Evolutionary conservation across 371 early-diverging fungal genomes (phyloP).

Genomic region (Apophysomyces variabilis): DNA sequence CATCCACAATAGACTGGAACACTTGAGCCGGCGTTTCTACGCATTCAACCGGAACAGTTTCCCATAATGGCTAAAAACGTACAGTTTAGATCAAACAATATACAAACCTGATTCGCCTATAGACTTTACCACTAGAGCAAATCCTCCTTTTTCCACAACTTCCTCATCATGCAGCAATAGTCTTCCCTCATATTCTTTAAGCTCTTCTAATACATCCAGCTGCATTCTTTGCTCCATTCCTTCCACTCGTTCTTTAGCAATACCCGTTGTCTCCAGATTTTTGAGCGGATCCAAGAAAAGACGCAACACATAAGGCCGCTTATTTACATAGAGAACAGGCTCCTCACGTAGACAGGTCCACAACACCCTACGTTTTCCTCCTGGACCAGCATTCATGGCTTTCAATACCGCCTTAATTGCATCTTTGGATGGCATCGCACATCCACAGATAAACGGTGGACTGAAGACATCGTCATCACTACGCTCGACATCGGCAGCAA

Average conservation of each 20-base stretch:
- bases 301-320: conserved; percentile 66
- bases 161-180: conserved; percentile 71
- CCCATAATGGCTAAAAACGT: conserved; percentile 62
- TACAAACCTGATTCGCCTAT: background rate
- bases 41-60: conserved; percentile 49
- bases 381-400: conserved; percentile 57
- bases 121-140: conserved; percentile 52
- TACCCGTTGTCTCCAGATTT: conserved; percentile 74
- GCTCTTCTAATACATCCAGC: conserved; percentile 60
- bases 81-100: background rate
- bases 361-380: conserved; percentile 48
- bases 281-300: conserved; percentile 65
- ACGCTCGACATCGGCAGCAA: conserved; percentile 45
- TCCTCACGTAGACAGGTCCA: conserved; percentile 83
- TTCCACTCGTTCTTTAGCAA: conserved; percentile 70
- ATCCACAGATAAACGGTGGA: conserved; percentile 60
- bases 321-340: conserved; percentile 76
- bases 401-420: conserved; percentile 57
- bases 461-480: conserved; percentile 24
- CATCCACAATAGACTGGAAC: conserved; percentile 52
- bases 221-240: conserved; percentile 73
- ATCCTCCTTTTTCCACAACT: conserved; percentile 39
- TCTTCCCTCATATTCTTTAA: conserved; percentile 55
- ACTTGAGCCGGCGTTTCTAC: conserved; percentile 68
- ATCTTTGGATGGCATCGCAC: conserved; percentile 70